A percentile compares a stretch with the other conserved stretches of the same genome.
Evolutionary conservation across 2,329 filamentous ascomycete genomes (phyloP).

Genomic region (Penicillium expansum): DNA sequence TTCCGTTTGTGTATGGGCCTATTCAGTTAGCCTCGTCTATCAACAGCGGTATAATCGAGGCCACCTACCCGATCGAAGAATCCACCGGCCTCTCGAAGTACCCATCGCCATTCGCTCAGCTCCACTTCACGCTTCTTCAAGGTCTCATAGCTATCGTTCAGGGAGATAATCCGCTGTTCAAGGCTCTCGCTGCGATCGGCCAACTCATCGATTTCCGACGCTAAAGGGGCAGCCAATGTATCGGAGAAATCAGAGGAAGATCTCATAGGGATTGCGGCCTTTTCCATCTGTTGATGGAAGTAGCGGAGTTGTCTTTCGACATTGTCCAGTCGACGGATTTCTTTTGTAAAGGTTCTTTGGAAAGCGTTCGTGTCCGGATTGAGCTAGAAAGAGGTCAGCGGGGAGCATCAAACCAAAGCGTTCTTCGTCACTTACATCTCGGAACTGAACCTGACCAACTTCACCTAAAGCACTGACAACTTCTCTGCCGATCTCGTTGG

Average conservation of each 20-base stretch:
- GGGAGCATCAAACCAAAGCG: constrained; percentile 1
- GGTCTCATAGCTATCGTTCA: constrained; percentile 98
- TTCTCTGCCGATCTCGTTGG: constrained; percentile 97
- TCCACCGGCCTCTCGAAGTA: constrained; percentile 88
- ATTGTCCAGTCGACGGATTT: constrained; percentile 96
- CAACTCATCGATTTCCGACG: constrained; percentile 93
- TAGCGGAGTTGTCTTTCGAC: constrained; percentile 96
- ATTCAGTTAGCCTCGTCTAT: constrained; percentile 6
- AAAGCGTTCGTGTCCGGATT: constrained; percentile 92
- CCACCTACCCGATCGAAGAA: constrained; percentile 77
- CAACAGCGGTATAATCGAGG: background rate
- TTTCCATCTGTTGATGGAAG: constrained; percentile 95
- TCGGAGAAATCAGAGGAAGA: constrained; percentile 90
- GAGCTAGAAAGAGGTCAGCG: constrained; percentile 57
- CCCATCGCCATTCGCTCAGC: constrained; percentile 97
- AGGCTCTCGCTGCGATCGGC: constrained; percentile 87
- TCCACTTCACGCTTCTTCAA: constrained; percentile 97
- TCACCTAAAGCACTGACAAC: constrained; percentile 95
- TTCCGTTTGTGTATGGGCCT: constrained; percentile 90
- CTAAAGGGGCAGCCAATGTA: constrained; percentile 80
- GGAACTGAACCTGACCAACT: constrained; percentile 92
- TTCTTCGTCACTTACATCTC: constrained; percentile 69
- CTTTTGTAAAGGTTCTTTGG: constrained; percentile 94
- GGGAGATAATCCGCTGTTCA: constrained; percentile 82
- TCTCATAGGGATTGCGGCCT: constrained; percentile 77